Base-by-base conservation (phyloP, 352 stramenopile genomes). In the Phytophthora europaea region DNA sequence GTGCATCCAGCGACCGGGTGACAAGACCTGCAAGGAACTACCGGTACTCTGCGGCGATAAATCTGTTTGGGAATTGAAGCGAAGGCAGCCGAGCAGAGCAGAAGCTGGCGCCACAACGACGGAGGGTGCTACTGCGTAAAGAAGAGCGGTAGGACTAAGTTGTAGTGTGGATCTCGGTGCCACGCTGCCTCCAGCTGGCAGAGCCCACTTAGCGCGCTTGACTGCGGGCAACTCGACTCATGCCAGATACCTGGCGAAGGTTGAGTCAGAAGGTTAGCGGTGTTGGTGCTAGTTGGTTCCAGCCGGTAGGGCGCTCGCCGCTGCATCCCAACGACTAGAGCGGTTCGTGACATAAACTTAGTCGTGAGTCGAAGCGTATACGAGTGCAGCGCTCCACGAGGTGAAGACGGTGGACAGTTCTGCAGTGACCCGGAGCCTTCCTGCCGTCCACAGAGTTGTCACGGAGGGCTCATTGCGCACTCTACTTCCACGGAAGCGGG, bases 1-100 rank as follows among this genome's bases (percentile, higher is more conserved):
- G 40, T 22, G 16, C 40, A 16, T 50, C 5, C 40, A 50, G 40
- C 40, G 40, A 50, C 40, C 13, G 5, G 18, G n/a, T 50, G 40
- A 7, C 15, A n/a, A 20, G 40, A 50, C 6, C 5, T 20, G 40
- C 7, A 12, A 18, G 40, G 18, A 22, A 20, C 40, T 9, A 20
- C 13, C 13, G 16, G 16, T 48, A 18, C 40, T 28, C 34, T 9
- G 16, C n/a, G 43, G 1, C 12, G 15, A 15, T 20, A 18, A 51
- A n/a, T 2, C 16, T 23, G n/a, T 4, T 51, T 20, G 13, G 43
- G 16, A 7, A 8, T 20, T 23, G 43, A 23, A 51, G 8, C 0
- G 47, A 57, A 64, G 40, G 50, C 28, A 6, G 54, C 43, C 51
- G 63, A 65, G 63, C 52, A 31, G 28, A 55, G 40, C 36, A 55